These are phyloP conservation scores for Colletotrichum sp. DNA, from an alignment of 2,329 filamentous ascomycete species.

Conservation along the genomic window DNA sequence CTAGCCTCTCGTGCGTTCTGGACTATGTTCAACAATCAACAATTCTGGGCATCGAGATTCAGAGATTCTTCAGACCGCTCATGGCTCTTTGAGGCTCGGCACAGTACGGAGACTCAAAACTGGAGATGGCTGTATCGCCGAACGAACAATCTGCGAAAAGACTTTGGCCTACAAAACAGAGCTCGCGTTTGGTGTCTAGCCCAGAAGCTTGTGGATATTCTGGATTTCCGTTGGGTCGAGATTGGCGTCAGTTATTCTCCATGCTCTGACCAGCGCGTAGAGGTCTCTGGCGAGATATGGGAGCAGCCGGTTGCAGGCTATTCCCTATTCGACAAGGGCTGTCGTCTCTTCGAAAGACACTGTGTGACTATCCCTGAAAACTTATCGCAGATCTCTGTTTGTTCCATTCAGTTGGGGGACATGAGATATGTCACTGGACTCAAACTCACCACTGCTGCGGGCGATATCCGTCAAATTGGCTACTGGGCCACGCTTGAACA, in stretches of 20 bases:
- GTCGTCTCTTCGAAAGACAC: neutral
- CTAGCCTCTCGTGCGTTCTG: neutral
- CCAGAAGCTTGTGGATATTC: neutral
- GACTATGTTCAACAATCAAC: neutral
- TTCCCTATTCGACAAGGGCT: neutral
- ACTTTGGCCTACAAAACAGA: neutral
- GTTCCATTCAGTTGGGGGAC: neutral
- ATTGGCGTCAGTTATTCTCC: neutral
- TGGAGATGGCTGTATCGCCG: neutral
- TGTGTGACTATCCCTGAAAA: neutral
- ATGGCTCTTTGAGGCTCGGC: neutral
- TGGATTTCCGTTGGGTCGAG: neutral
- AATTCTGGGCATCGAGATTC: neutral
- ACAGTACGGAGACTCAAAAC: neutral
- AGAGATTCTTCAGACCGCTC: neutral
- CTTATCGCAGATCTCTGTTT: neutral
- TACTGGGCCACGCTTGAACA: neutral
- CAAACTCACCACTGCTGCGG: neutral
- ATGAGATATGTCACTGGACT: neutral
- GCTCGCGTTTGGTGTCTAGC: neutral
- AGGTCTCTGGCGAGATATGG: neutral
- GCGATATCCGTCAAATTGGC: neutral
- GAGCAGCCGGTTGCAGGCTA: neutral
- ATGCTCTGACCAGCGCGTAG: neutral
- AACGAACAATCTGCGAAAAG: neutral